phyloP scores from a whole-genome alignment of 2,329 filamentous ascomycete genomes.

The Dendrostoma leiphaemia region DNA sequence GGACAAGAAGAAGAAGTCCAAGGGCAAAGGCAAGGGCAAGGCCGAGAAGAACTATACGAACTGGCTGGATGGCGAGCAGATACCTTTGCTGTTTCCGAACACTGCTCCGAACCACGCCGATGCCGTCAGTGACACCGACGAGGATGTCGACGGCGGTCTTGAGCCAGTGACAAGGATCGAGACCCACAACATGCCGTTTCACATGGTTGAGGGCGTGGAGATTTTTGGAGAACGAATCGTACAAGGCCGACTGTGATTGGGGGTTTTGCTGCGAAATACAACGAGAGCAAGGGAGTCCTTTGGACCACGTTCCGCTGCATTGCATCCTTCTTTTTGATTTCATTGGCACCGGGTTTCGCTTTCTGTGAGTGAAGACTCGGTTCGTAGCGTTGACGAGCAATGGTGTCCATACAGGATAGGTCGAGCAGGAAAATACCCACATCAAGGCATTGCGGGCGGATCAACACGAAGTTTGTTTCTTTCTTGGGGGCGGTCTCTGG shows the following conservation, averaged over 20 bases:
- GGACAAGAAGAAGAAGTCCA: constrained; percentile 27
- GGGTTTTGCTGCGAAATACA: background rate
- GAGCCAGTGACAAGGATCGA: constrained; percentile 36
- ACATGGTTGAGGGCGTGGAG: constrained; percentile 45
- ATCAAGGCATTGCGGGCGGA: too few species aligned
- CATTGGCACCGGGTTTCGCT: too few species aligned
- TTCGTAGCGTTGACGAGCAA: too few species aligned
- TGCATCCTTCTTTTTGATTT: too few species aligned
- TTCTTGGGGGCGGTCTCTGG: too few species aligned
- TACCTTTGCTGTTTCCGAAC: constrained; percentile 29
- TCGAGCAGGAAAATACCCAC: too few species aligned
- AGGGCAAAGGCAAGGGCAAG: constrained; percentile 36
- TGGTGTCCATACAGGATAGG: too few species aligned
- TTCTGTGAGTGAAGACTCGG: too few species aligned
- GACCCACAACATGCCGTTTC: constrained; percentile 39
- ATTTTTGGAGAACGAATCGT: constrained; percentile 60
- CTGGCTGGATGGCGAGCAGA: constrained; percentile 20
- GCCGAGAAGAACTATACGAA: constrained; percentile 23
- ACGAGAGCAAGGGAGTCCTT: too few species aligned
- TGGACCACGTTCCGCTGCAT: too few species aligned
- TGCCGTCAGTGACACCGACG: constrained; percentile 28
- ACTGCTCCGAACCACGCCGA: constrained; percentile 22
- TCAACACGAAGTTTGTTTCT: too few species aligned
- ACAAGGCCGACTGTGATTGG: constrained; percentile 37
- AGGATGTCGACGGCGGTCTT: constrained; percentile 29